phyloP scores from a whole-genome alignment of 2,329 filamentous ascomycete genomes.

The Cladosporium halotolerans region DNA sequence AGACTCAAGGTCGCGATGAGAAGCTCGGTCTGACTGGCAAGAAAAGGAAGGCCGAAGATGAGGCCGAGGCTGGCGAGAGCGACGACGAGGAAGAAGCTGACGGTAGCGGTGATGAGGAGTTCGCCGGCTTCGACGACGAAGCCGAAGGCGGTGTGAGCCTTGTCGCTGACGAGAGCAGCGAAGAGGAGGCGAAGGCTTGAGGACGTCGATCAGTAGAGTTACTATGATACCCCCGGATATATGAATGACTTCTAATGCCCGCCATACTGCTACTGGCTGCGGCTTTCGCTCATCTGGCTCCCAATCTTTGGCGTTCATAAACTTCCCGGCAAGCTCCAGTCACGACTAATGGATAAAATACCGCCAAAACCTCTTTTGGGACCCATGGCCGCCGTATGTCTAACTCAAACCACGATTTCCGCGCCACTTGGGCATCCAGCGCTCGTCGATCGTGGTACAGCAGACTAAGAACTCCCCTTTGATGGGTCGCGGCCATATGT shows the following conservation, averaged over 20 bases:
- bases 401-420: too few species aligned
- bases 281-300: too few species aligned
- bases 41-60: slow-evolving; percentile 59
- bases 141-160: slow-evolving; percentile 9
- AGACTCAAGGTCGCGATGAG: slow-evolving; percentile 62
- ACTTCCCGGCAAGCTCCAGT: too few species aligned
- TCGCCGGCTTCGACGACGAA: slow-evolving; percentile 26
- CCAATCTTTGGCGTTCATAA: too few species aligned
- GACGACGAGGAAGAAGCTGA: slow-evolving; percentile 33
- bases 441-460: too few species aligned
- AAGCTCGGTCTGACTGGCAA: slow-evolving; percentile 76
- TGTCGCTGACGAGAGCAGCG: slow-evolving; percentile 4
- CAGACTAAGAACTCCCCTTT: too few species aligned
- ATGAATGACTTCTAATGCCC: slow-evolving; percentile 9
- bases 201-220: slow-evolving; percentile 7
- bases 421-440: too few species aligned
- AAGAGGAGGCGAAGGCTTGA: slow-evolving; percentile 5
- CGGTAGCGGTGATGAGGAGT: slow-evolving; percentile 19
- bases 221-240: slow-evolving; percentile 12
- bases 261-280: not conserved
- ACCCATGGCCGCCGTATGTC: too few species aligned
- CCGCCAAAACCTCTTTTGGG: too few species aligned
- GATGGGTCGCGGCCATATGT: too few species aligned
- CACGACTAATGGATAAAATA: too few species aligned
- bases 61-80: slow-evolving; percentile 16